Percentiles rank a stretch among this genome's conserved stretches.
These are phyloP conservation scores for Mycosphaerelloides madeirae DNA, from an alignment of 2,329 filamentous ascomycete species.

Conservation along the genomic window DNA sequence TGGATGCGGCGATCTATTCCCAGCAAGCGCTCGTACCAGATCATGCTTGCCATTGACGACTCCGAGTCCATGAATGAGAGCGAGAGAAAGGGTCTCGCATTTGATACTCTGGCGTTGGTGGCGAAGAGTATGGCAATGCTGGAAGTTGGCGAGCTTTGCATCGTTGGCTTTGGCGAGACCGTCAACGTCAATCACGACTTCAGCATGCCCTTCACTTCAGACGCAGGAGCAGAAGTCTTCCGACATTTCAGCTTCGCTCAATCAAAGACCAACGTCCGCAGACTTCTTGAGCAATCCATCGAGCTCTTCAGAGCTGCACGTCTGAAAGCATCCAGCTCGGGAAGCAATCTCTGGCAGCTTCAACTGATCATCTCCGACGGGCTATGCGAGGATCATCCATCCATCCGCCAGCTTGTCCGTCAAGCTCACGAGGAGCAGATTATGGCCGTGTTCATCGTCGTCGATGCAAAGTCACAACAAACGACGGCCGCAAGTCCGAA, in stretches of 20 bases:
- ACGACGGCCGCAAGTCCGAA: constrained; percentile 35
- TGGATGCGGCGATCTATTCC: constrained; percentile 95
- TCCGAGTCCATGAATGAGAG: constrained; percentile 88
- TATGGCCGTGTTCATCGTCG: constrained; percentile 97
- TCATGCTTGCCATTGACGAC: constrained; percentile 95
- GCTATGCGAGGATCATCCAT: constrained; percentile 82
- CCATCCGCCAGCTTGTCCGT: constrained; percentile 74
- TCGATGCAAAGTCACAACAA: constrained; percentile 56
- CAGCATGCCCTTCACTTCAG: constrained; percentile 71
- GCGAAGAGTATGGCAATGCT: constrained; percentile 84
- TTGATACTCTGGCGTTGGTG: constrained; percentile 91
- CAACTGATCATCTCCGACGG: constrained; percentile 91
- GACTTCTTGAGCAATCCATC: constrained; percentile 71
- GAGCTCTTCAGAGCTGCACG: constrained; percentile 76
- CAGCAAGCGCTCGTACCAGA: constrained; percentile 91
- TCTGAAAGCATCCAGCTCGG: constrained; percentile 49
- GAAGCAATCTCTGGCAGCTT: constrained; percentile 85
- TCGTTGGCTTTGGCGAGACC: constrained; percentile 81
- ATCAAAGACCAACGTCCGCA: constrained; percentile 76
- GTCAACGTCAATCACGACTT: constrained; percentile 85
- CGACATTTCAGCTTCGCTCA: constrained; percentile 82
- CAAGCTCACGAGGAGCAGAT: constrained; percentile 89
- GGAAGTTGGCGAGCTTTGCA: constrained; percentile 87
- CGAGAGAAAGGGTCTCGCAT: constrained; percentile 71
- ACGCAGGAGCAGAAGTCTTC: constrained; percentile 78